Base-by-base conservation (phyloP, 2,329 filamentous ascomycete species). In the Beauveria caledonica region DNA sequence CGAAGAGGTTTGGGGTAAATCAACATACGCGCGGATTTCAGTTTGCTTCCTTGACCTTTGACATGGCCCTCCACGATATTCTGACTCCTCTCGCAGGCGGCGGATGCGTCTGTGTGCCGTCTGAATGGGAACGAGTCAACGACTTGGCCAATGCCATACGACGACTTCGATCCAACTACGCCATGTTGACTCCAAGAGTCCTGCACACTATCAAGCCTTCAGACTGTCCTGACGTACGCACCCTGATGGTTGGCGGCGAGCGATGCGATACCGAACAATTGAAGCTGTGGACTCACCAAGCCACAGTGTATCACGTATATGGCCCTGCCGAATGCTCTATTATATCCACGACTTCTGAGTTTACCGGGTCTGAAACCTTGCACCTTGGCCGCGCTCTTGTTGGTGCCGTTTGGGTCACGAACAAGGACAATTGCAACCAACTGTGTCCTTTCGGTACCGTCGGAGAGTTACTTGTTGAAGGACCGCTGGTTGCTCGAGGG, bases 401-500 rank as follows among this genome's bases (percentile, higher is more conserved):
- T 21, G 44, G 63, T 61, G 21, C 60, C 21, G 44, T 57, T 19
- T 72, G 69, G 68, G 60, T 72, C 44, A 64, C 67, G 8, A 63
- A 69, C 39, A 52, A 64, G 1, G 59, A 64, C 10, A 63, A 70
- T 42, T 53, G 60, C 56, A 36, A 62, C 46, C 63, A 33, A 6
- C 63, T 70, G 8, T 44, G 61, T 1, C 66, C 68, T 7, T 58
- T 63, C 40, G 71, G 71, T 1, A 60, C 48, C 7, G 53, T 68
- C 1, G 72, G 72, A 2, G 74, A 76, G 58, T 64, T 76, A 15
- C 63, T 73, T 3, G 60, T 79, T 21, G 74, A 74, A 61, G 76
- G 77, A 0, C 80, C 79, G 1, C 72, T 76, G 2, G 73, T 84
- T 10, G 79, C 76, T 15, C 70, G 74, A 48, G 78, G 80, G 33